Evolutionary conservation across 2,329 filamentous ascomycete genomes (phyloP).

Genomic region (Mycocentrospora acerina): DNA sequence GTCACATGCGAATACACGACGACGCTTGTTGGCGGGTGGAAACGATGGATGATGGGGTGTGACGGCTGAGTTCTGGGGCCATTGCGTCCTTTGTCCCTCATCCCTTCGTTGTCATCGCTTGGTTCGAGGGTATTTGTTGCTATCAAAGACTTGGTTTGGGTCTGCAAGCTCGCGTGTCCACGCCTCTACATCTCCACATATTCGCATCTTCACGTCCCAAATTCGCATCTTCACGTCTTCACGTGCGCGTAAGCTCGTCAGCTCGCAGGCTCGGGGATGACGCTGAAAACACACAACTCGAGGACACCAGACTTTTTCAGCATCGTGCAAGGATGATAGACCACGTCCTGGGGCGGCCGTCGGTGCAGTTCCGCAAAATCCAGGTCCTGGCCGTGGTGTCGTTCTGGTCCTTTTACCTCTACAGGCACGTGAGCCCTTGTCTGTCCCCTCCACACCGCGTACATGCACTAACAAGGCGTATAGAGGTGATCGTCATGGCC

Average conservation of each 20-base stretch:
- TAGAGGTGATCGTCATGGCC: constrained; percentile 85
- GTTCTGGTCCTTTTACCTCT: constrained; percentile 86
- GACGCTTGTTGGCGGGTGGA: too few relatives aligned
- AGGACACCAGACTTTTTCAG: too few relatives aligned
- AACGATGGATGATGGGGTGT: constrained; percentile 11
- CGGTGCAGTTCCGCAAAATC: constrained; percentile 85
- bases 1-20: too few relatives aligned
- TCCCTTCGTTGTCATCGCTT: too few relatives aligned
- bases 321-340: constrained; percentile 53
- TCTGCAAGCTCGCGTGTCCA: too few relatives aligned
- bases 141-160: too few relatives aligned
- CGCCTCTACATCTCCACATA: too few relatives aligned
- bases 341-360: constrained; percentile 88
- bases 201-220: too few relatives aligned
- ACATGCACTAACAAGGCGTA: constrained; percentile 13
- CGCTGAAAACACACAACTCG: not conserved
- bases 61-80: constrained; percentile 18
- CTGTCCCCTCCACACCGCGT: not conserved
- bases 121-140: too few relatives aligned
- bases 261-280: too few relatives aligned
- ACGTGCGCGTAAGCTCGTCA: not conserved
- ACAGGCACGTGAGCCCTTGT: constrained; percentile 65
- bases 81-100: too few relatives aligned
- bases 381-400: constrained; percentile 89
- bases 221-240: constrained; percentile 5